Evolutionary conservation across 1,284 basidiomycete genomes (phyloP), one percentile per base, ranked within the genome.

Genomic region (Sphaerobolus stellatus): DNA sequence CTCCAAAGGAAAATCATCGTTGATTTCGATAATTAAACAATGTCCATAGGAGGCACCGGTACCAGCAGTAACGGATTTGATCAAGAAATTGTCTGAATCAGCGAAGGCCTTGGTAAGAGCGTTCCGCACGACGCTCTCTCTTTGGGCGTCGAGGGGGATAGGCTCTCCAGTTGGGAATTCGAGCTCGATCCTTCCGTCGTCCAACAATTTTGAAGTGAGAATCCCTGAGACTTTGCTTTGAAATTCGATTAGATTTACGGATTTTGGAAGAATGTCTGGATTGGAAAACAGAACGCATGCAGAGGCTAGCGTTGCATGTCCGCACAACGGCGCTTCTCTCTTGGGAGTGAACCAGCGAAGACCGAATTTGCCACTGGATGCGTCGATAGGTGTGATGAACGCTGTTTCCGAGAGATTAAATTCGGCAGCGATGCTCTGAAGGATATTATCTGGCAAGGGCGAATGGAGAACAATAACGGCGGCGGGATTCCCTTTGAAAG

Each of bases 261-360:
- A 30, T 11, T 44, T 36, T 6, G 59, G 49, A 13, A 56, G 30
- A 27, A 44, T n/a, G 13, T 45, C 30, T 2, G 43, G 33, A 41
- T 34, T 27, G 9, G 60, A 28, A 40, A 63, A 64, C 13, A 64
- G 54, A 6, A 61, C 60, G 24, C 56, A 43, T 11, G 62, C 55
- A 8, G 51, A 52, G 1, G 58, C 60, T n/a, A 64, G 53, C 18
- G 62, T 64, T 6, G 60, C 62, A 48, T 64, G 62, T 7, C 63
- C 63, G 44, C 62, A 63, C 14, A 63, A 41, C 2, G 41, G 38
- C 8, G 59, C 52, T 44, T 63, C 62, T 1, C 31, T 22, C 11
- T 38, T 36, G 2, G 62, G 61, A 6, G 62, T 63, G 53, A 63
- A 63, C 62, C 62, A 63, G 14, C 61, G 51, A 25, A 63, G 48